A percentile compares a stretch with the other conserved stretches of the same genome.
These are phyloP conservation scores for Kwoniella dejecticola DNA, from an alignment of 768 basidiomycete genomes.

Conservation along the genomic window DNA sequence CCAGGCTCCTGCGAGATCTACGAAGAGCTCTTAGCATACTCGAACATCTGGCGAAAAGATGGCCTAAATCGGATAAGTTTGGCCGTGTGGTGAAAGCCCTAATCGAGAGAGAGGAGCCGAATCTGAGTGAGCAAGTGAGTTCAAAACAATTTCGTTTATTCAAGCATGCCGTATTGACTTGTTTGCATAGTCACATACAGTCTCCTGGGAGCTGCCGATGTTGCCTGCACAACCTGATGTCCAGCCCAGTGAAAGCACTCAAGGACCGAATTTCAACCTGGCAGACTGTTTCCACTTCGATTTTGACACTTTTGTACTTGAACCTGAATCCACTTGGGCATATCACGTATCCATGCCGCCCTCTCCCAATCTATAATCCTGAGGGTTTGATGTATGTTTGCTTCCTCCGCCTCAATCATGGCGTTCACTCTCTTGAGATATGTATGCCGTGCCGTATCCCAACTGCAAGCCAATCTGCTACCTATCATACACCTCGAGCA, in stretches of 20 bases:
- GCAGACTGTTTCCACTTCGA: conserved; percentile 26
- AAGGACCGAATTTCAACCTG: neutral
- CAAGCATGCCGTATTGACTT: neutral
- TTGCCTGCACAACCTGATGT: neutral
- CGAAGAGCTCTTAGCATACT: conserved; percentile 20
- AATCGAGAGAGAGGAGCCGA: conserved; percentile 7
- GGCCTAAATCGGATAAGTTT: conserved; percentile 17
- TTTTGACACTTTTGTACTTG: conserved; percentile 26
- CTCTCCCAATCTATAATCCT: conserved; percentile 16
- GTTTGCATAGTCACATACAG: neutral
- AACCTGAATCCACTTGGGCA: conserved; percentile 31
- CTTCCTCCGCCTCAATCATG: too few relatives aligned
- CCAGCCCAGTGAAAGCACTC: neutral
- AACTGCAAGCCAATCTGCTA: too few relatives aligned
- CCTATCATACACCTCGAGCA: too few relatives aligned
- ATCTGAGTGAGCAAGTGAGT: neutral
- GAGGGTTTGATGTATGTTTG: too few relatives aligned
- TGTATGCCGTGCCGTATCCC: too few relatives aligned
- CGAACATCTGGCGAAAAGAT: conserved; percentile 14
- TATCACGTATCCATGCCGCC: conserved; percentile 27
- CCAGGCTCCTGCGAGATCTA: conserved; percentile 19
- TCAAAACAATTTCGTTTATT: neutral
- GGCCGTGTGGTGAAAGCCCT: conserved; percentile 17
- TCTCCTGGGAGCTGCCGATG: neutral
- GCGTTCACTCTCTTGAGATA: too few relatives aligned